Evolutionary conservation across 768 basidiomycete species (phyloP), one percentile per base, ranked within the genome.

Genomic region (Russula dissimulans): DNA sequence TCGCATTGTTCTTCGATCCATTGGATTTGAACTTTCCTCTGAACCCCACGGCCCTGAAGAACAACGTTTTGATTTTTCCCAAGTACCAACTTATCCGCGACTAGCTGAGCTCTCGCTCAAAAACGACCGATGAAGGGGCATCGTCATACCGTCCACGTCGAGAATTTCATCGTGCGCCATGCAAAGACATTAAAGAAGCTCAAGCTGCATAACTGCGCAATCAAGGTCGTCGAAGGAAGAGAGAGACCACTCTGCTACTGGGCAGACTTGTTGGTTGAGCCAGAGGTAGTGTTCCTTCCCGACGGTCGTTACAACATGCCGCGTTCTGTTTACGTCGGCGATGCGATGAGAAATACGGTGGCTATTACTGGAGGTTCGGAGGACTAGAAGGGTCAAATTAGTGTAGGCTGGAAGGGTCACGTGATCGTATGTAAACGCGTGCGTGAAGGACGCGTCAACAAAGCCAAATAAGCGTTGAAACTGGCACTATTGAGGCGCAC

Each of bases 391-490:
- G n/a, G n/a, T n/a, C n/a, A n/a, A n/a, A 26, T 26, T 26, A 26
- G 22, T 26, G 22, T 26, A 26, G 22, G 22, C 2, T 26, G 22
- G 22, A 52, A 0, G 18, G 43, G 45, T 61, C 60, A 62, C 43
- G 46, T 62, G 61, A 62, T 43, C 51, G 5, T 11, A 2, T 34
- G n/a, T 26, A 9, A 17, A 31, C 6, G 45, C 22, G 31, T 56
- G 60, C 51, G 56, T 61, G 45, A 52, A 50, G 29, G 54, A 59
- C 64, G 62, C 64, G 64, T 57, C 64, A 65, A 63, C 51, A 54
- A 31, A 4, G 39, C 49, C 57, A 65, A 65, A 65, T 12, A 53
- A 17, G 36, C 18, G 22, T 65, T 59, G 53, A 63, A 54, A 45
- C 36, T 18, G 4, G 31, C 8, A 18, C 22, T 36, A 26, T 38